Base-by-base conservation (phyloP, 2,329 filamentous ascomycete species). In the Sporothrix phasma region DNA sequence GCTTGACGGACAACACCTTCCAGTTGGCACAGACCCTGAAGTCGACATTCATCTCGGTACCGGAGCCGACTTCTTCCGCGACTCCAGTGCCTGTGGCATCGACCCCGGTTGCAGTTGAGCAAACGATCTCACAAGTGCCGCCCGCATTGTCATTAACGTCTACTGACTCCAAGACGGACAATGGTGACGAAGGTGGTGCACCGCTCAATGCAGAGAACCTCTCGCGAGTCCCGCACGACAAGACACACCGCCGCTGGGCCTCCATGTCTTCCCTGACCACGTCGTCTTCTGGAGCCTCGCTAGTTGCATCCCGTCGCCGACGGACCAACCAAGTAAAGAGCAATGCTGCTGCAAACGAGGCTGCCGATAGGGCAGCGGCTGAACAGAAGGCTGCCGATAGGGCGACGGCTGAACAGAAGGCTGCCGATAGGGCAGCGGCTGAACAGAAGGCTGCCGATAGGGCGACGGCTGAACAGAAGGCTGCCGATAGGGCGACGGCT, bases 231-330 rank as follows among this genome's bases (percentile, higher is more conserved):
- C 59, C 59, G 19, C 59, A 37, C 17, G 39, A 45, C 39, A 6
- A 59, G 17, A 13, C 46, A 2, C 37, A 41, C 22, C 24, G 47
- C 2, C 45, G 43, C 15, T 64, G 54, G 62, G 54, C 22, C 10
- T 46, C 46, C 37, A 64, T 64, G 62, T 60, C 54, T 17, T 53
- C 54, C 1, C 17, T 64, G 34, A 54, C 62, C 3, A 64, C 56
- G 5, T 64, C 62, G 46, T 64, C 62, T 15, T 64, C 54, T 0
- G 62, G 39, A 0, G 53, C 34, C 8, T 54, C 46, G 13, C n/a
- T 53, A 8, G 10, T 29, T 11, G 45, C 45, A 1, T 61, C 51
- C 22, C n/a, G 13, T 3, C 59, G 59, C n/a, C 59, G 31, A 2
- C 59, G 59, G 7, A 41, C 31, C 11, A 22, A 39, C 29, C n/a